Percentiles rank a stretch among this genome's conserved stretches.
Evolutionary conservation across 148 eudicot genomes (phyloP).

Genomic region (Hydrangea macrophylla): DNA sequence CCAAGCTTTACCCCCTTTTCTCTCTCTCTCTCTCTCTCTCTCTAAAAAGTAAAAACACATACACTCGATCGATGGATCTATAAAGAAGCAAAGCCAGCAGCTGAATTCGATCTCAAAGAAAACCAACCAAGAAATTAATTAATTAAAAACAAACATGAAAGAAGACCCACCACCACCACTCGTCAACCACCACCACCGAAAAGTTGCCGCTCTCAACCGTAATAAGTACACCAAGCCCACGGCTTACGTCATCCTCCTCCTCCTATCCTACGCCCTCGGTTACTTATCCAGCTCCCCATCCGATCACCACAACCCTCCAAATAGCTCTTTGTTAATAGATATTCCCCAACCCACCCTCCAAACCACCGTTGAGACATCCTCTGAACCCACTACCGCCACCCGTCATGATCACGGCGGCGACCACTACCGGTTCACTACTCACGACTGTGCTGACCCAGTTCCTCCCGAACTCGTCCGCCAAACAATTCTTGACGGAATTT

Average conservation of each 20-base stretch:
- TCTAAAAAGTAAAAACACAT: background rate
- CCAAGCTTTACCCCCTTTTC: background rate
- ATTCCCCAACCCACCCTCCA: background rate
- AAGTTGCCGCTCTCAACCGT: background rate
- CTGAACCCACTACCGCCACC: conserved; percentile 16
- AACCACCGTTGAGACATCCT: background rate
- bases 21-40: background rate
- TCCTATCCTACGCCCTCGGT: conserved; percentile 40
- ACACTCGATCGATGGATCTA: background rate
- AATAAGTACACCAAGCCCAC: conserved; percentile 18
- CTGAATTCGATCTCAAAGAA: background rate
- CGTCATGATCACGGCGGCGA: too few relatives aligned
- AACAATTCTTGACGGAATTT: conserved; percentile 37
- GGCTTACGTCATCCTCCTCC: conserved; percentile 19
- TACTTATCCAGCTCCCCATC: conserved; percentile 31
- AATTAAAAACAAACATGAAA: conserved; percentile 21
- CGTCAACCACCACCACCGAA: conserved; percentile 13
- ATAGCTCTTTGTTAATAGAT: too few relatives aligned
- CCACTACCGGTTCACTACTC: conserved; percentile 37
- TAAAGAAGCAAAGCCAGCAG: too few relatives aligned
- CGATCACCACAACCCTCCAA: background rate
- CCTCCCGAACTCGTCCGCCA: conserved; percentile 31
- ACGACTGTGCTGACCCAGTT: conserved; percentile 35
- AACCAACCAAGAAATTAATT: background rate
- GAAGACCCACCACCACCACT: conserved; percentile 7